Evolutionary conservation across 768 basidiomycete species (phyloP), one percentile per base, ranked within the genome.

Genomic region (Auricularia cornea): DNA sequence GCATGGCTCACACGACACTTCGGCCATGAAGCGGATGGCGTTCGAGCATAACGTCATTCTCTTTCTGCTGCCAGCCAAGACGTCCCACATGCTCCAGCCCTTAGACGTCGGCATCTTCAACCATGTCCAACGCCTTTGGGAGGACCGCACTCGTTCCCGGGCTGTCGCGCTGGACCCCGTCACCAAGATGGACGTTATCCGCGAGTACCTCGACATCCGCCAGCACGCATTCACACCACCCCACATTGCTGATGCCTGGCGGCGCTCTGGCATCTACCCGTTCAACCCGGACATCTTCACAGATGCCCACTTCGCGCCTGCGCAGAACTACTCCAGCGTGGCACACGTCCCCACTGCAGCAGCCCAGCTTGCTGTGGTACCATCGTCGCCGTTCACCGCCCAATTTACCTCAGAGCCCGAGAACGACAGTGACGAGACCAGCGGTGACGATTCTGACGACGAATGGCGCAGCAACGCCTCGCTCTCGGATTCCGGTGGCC

Each of bases 51-150:
- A 70, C n/a, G 72, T 79, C 38, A 61, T 73, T 1, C 51, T 80
- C 10, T 71, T 75, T 51, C 68, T 62, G 31, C 69, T 80, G 38
- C 81, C 77, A 1, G 70, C 78, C 28, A 76, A 82, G 40, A 76
- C 71, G 0, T 81, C 79, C 0, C 80, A 80, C 60, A 63, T 67
- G 14, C 74, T 80, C 0, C 79, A 80, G 66, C 79, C 80, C 0
- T 74, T 77, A 31, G 75, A 81, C 68, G 76, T 80, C 60, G 74
- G 73, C 3, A 71, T 74, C 35, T 81, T 80, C 67, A 73, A 68
- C 0, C 74, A 73, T 0, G 48, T 78, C 1, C 63, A 71, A 54
- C 20, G n/a, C 1, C 59, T 51, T 31, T 80, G 77, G 76, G 40
- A 57, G 3, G 61, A 71, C 12, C 68, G 59, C 1, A 74, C 73